Conservation (phyloP, 2,329 filamentous ascomycete genomes). For the Juglanconis sp. region DNA sequence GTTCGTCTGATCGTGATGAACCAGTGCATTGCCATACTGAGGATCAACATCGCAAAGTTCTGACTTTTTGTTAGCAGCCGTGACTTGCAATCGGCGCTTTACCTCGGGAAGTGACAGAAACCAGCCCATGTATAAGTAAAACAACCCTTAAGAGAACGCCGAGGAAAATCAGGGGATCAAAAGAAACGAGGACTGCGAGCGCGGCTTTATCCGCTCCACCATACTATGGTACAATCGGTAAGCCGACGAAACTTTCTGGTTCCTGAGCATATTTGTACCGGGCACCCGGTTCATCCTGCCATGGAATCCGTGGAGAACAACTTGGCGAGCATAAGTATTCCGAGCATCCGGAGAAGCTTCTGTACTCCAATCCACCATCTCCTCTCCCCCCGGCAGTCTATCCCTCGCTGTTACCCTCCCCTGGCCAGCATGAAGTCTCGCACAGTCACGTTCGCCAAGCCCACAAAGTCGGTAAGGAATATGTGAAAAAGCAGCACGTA, state of each 20-base stretch:
- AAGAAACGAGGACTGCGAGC: not conserved
- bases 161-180: not conserved
- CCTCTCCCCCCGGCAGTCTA: too few relatives aligned
- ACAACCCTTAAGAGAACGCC: not conserved
- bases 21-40: constrained; percentile 30
- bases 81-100: too few relatives aligned
- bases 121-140: not conserved
- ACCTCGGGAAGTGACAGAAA: not conserved
- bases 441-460: too few relatives aligned
- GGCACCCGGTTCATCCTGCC: not conserved
- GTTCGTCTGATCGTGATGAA: constrained; percentile 26
- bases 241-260: not conserved
- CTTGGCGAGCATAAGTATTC: not conserved
- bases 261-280: not conserved
- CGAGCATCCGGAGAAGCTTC: not conserved
- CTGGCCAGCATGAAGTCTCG: too few relatives aligned
- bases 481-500: not conserved
- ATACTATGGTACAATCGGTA: too few relatives aligned
- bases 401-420: too few relatives aligned
- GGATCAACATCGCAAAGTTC: constrained; percentile 34
- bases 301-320: not conserved
- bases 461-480: not conserved
- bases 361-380: not conserved
- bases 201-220: not conserved
- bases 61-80: constrained; percentile 20